Conservation (phyloP, 345 rosid genomes). For the Odontarrhena argentea region DNA sequence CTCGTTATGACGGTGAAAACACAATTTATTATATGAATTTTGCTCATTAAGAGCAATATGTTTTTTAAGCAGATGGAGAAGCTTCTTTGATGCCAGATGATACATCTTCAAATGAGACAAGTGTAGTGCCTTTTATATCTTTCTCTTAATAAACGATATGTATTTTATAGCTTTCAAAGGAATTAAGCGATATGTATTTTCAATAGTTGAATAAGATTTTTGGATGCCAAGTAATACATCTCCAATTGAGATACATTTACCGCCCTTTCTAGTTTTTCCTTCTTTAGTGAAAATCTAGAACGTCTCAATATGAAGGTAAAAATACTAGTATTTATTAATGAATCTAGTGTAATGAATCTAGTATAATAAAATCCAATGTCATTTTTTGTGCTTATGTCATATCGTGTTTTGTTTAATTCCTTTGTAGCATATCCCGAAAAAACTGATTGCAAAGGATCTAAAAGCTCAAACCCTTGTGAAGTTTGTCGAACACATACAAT, state of each 20-base stretch:
- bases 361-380: background rate
- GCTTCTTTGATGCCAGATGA: background rate
- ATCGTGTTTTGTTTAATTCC: background rate
- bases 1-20: no score
- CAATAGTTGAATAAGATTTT: no score
- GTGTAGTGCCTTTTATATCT: no score
- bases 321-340: background rate
- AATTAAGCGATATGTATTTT: no score
- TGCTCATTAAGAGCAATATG: no score
- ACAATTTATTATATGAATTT: no score
- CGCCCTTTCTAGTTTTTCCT: slow-evolving; percentile 26
- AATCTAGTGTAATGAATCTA: background rate
- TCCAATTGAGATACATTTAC: background rate
- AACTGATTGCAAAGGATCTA: background rate
- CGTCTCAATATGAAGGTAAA: slow-evolving; percentile 1
- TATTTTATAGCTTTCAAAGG: no score
- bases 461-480: slow-evolving; percentile 3
- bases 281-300: slow-evolving; percentile 12
- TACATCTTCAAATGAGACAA: background rate
- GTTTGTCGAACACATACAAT: no score
- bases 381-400: slow-evolving; percentile 3
- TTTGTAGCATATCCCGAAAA: background rate
- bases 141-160: no score
- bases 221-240: no score
- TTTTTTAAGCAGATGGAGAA: no score